phyloP scores from a whole-genome alignment of 257 asterid genomes.

The Petunia secreta region DNA sequence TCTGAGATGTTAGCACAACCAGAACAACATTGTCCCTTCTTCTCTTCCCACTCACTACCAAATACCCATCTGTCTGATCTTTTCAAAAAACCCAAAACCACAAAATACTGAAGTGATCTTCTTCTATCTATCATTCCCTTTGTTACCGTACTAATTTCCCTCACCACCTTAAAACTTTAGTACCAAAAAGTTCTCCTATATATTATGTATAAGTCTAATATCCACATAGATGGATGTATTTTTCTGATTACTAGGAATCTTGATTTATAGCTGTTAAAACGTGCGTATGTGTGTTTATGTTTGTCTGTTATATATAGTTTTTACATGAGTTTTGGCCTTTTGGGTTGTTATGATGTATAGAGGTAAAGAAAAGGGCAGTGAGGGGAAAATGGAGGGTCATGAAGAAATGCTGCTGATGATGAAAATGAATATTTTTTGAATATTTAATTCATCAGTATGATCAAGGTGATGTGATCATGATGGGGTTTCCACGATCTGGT shows the following conservation, averaged over 20 bases:
- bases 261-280: constrained; percentile 18
- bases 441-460: constrained; percentile 16
- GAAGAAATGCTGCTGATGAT: constrained; percentile 18
- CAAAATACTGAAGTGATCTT: too few relatives aligned
- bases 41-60: background rate
- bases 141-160: too few relatives aligned
- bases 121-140: too few relatives aligned
- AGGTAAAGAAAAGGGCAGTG: constrained; percentile 18
- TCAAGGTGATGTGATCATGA: background rate
- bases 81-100: background rate
- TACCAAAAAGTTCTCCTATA: too few relatives aligned
- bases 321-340: background rate
- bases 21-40: background rate
- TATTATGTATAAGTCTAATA: background rate
- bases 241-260: background rate
- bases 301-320: constrained; percentile 7
- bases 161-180: too few relatives aligned
- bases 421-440: constrained; percentile 23
- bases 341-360: constrained; percentile 28
- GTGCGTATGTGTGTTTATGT: background rate
- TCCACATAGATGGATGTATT: too few relatives aligned
- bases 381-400: constrained; percentile 31
- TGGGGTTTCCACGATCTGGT: background rate
- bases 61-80: constrained; percentile 8
- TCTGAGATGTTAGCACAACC: constrained; percentile 24